A percentile compares a stretch with the other conserved stretches of the same genome.
Conservation (phyloP, 257 asterid genomes). For the Cruciata laevipes region DNA sequence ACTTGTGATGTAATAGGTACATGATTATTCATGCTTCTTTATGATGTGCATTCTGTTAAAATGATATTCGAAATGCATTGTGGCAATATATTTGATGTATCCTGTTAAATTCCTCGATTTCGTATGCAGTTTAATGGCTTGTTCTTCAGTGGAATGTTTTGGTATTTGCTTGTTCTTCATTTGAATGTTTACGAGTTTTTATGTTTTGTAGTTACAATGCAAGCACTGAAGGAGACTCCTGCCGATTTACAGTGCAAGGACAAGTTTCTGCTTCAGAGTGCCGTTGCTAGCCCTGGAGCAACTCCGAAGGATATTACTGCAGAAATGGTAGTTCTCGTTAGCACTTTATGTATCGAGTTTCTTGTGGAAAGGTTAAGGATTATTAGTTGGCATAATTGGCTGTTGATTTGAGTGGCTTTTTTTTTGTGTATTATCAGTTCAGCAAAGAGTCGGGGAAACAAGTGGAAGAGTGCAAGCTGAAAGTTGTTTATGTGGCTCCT, state of each 20-base stretch:
- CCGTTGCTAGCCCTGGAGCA: slow-evolving; percentile 40
- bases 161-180: too few species aligned
- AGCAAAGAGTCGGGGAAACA: slow-evolving; percentile 48
- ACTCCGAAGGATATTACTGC: slow-evolving; percentile 48
- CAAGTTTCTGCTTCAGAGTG: slow-evolving; percentile 84
- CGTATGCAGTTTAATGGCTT: too few species aligned
- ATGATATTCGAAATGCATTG: not conserved
- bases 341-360: not conserved
- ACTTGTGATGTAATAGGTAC: slow-evolving; percentile 48
- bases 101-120: too few species aligned
- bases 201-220: slow-evolving; percentile 40
- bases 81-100: not conserved
- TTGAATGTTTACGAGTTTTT: slow-evolving; percentile 6
- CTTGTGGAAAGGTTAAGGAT: not conserved
- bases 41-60: not conserved
- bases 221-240: slow-evolving; percentile 83
- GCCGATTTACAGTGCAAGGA: slow-evolving; percentile 79
- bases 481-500: slow-evolving; percentile 55
- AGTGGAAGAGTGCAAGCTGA: slow-evolving; percentile 72
- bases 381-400: not conserved
- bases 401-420: slow-evolving; percentile 4
- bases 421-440: slow-evolving; percentile 36
- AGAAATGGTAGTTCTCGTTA: slow-evolving; percentile 48
- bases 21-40: not conserved
- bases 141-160: too few species aligned